These are phyloP conservation scores for Fusarium praegraminearum DNA, from an alignment of 2,329 filamentous ascomycete species.

Conservation along the genomic window DNA sequence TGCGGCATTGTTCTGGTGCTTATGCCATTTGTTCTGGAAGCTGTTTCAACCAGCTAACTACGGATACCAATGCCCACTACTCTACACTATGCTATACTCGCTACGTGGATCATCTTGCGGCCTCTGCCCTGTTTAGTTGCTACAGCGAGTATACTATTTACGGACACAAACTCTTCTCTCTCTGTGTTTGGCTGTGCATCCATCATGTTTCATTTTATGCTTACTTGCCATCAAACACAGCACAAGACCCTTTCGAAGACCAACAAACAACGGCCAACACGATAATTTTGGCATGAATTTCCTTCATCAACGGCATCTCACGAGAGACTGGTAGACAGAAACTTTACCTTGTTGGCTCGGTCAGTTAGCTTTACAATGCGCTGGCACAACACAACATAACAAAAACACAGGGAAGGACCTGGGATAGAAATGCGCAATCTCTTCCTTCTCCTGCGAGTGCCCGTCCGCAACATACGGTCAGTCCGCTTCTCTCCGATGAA, in stretches of 20 bases:
- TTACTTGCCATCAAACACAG: constrained; percentile 1
- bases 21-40: constrained; percentile 11
- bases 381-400: constrained; percentile 15
- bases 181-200: constrained; percentile 6
- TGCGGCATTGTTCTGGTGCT: constrained; percentile 19
- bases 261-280: constrained; percentile 1
- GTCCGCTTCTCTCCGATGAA: constrained; percentile 16
- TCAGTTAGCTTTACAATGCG: constrained; percentile 5
- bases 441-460: constrained; percentile 7
- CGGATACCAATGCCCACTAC: neutral
- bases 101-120: constrained; percentile 32
- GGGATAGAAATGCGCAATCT: constrained; percentile 29
- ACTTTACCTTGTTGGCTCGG: constrained; percentile 2
- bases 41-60: constrained; percentile 7
- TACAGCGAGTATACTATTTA: constrained; percentile 31
- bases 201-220: constrained; percentile 33
- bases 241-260: constrained; percentile 3
- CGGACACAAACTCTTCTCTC: neutral
- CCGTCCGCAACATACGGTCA: constrained; percentile 16
- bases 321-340: constrained; percentile 1
- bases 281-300: constrained; percentile 23
- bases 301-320: constrained; percentile 7
- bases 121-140: constrained; percentile 11
- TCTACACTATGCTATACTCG: constrained; percentile 7
- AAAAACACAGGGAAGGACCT: constrained; percentile 13